phyloP scores from a whole-genome alignment of 1,139 yeast species.

The Pichia sp. region DNA sequence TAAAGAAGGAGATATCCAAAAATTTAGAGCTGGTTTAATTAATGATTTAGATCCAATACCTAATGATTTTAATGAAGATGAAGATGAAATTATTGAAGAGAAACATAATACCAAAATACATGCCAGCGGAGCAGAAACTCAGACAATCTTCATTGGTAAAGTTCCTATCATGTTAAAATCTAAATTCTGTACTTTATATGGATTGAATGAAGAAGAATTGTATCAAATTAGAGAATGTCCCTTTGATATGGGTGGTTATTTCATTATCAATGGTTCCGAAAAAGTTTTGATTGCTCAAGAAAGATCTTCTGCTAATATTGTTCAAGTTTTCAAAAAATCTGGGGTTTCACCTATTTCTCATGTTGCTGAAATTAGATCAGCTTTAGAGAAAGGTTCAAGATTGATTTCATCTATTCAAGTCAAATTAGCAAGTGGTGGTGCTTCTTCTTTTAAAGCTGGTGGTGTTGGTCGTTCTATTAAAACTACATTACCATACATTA shows the following conservation, averaged over 20 bases:
- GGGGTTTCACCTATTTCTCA: slow-evolving; percentile 97
- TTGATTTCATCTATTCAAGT: slow-evolving; percentile 91
- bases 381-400: slow-evolving; percentile 94
- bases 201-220: slow-evolving; percentile 87
- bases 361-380: slow-evolving; percentile 93
- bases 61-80: slow-evolving; percentile 31
- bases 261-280: slow-evolving; percentile 96
- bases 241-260: slow-evolving; percentile 98
- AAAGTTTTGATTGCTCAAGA: slow-evolving; percentile 98
- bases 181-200: slow-evolving; percentile 89
- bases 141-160: slow-evolving; percentile 77
- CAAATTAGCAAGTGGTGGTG: slow-evolving; percentile 48
- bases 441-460: slow-evolving; percentile 38
- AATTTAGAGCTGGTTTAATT: slow-evolving; percentile 23
- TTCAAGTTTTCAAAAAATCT: slow-evolving; percentile 95
- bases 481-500: slow-evolving; percentile 93
- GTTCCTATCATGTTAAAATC: slow-evolving; percentile 98
- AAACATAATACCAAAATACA: slow-evolving; percentile 31
- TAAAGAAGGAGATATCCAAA: slow-evolving; percentile 33
- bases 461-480: slow-evolving; percentile 76
- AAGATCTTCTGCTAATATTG: slow-evolving; percentile 96
- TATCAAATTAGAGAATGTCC: slow-evolving; percentile 97
- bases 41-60: slow-evolving; percentile 25
- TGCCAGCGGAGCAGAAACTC: slow-evolving; percentile 28
- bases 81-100: slow-evolving; percentile 42